Base-by-base conservation (phyloP, 2,329 filamentous ascomycete genomes). In the Metarhizium humberi region DNA sequence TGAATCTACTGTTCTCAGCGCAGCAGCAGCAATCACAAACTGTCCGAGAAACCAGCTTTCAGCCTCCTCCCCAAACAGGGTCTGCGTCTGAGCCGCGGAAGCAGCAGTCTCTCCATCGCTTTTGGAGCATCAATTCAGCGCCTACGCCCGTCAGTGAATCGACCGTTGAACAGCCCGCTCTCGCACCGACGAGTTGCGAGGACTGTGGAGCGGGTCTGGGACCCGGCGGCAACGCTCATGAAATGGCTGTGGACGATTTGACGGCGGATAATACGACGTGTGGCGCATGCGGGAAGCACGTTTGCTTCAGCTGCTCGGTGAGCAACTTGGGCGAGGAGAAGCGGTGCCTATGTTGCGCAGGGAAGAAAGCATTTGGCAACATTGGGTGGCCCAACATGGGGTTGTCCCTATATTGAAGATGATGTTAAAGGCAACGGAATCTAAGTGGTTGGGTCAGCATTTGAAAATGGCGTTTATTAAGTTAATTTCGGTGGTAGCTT, bases 241-340 rank as follows among this genome's bases (percentile, higher is more conserved):
- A 60, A 18, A 74, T 77, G 68, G 72, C 75, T 2, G 54, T 75
- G 3, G 74, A 78, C 6, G 40, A 78, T 7, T 40, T 51, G 1
- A 61, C 58, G 1, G 59, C 55, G 3, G 64, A 61, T 10, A 67
- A 66, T 38, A 66, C 68, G 32, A 65, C 68, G 1, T 84, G 81
- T 53, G 71, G 70, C 8, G 72, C 69, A 0, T 85, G 81, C 56
- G 72, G 75, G 5, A 83, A 79, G 63, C 69, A 74, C 11, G 79
- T 85, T 14, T 85, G 81, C 67, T 79, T 77, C 55, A 75, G 78
- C 54, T 85, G 82, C 63, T 82, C 80, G 0, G 73, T 84, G 45
- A 81, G 78, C 57, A 80, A 81, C 58, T 67, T 85, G 0, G 79
- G 79, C 3, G 75, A 78, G 58, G 71, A 79, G 60, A 71, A 78